These are phyloP conservation scores for Zygoascus bituminiphila DNA, from an alignment of 805 yeast genomes.

Conservation along the genomic window DNA sequence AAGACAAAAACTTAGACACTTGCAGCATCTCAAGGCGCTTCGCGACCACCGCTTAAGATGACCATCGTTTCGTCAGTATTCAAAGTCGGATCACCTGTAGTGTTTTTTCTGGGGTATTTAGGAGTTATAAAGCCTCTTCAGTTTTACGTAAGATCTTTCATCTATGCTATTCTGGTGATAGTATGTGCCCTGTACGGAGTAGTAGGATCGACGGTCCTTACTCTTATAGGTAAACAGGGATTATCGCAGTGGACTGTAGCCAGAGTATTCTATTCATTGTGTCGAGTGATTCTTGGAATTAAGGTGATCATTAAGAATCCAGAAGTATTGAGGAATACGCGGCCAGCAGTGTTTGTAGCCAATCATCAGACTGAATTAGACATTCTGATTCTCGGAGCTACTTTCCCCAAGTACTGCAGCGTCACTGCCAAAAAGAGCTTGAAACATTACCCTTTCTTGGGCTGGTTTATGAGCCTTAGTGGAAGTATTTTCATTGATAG, in stretches of 20 bases:
- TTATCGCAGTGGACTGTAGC: slow-evolving; percentile 89
- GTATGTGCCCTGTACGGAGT: slow-evolving; percentile 47
- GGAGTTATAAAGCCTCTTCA: slow-evolving; percentile 29
- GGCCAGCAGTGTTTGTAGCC: slow-evolving; percentile 74
- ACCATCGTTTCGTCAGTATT: background rate
- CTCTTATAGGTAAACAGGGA: slow-evolving; percentile 64
- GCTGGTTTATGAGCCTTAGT: slow-evolving; percentile 92
- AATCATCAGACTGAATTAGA: slow-evolving; percentile 92
- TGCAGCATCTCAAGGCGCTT: background rate
- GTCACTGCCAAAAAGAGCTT: slow-evolving; percentile 88
- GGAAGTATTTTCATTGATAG: slow-evolving; percentile 92
- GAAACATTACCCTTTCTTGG: slow-evolving; percentile 79
- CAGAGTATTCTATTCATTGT: slow-evolving; percentile 58
- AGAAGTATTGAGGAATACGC: slow-evolving; percentile 37
- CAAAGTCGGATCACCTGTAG: slow-evolving; percentile 12
- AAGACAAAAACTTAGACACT: background rate
- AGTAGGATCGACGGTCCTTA: slow-evolving; percentile 57
- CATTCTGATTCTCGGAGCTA: slow-evolving; percentile 66
- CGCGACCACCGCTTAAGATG: background rate
- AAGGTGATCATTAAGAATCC: slow-evolving; percentile 62
- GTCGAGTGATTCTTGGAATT: slow-evolving; percentile 59
- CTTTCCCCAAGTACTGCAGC: slow-evolving; percentile 82
- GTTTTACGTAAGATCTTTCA: slow-evolving; percentile 26
- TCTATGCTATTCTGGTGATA: slow-evolving; percentile 24
- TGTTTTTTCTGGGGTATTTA: slow-evolving; percentile 22